A percentile compares a stretch with the other conserved stretches of the same genome.
Evolutionary conservation across 768 basidiomycete species (phyloP).

Genomic region (Gautieria morchelliformis): DNA sequence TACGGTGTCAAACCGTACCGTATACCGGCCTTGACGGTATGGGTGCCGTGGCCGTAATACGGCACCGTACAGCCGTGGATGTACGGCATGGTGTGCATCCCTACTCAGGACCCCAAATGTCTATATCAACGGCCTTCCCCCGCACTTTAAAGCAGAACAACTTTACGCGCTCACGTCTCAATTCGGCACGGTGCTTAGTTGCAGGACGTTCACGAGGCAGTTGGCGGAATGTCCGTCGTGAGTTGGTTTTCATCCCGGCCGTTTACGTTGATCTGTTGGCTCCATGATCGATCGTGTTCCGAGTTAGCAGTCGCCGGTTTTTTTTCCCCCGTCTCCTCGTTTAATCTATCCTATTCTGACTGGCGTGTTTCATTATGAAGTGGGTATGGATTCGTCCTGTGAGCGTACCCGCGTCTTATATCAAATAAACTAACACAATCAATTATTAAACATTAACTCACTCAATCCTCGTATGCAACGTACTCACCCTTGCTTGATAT

Average conservation of each 20-base stretch:
- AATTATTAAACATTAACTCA: too few species aligned
- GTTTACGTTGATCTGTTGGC: neutral
- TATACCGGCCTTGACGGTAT: too few species aligned
- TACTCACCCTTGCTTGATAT: neutral
- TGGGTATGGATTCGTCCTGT: slow-evolving; percentile 76
- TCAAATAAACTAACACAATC: too few species aligned
- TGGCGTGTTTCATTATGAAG: slow-evolving; percentile 22
- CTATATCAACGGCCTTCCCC: slow-evolving; percentile 82
- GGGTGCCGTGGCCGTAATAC: too few species aligned
- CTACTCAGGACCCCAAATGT: slow-evolving; percentile 83
- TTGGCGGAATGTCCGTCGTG: slow-evolving; percentile 60
- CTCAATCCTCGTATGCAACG: neutral
- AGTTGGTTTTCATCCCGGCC: slow-evolving; percentile 11
- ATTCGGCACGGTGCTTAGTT: slow-evolving; percentile 69
- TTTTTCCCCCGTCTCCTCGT: too few species aligned
- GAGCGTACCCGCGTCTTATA: slow-evolving; percentile 20
- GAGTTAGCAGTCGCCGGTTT: too few species aligned
- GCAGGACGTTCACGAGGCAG: slow-evolving; percentile 76
- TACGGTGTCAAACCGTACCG: too few species aligned
- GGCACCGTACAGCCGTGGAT: too few species aligned
- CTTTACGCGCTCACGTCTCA: slow-evolving; percentile 60
- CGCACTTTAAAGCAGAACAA: slow-evolving; percentile 74
- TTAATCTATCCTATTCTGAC: neutral
- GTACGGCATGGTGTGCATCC: too few species aligned
- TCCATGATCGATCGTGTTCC: too few species aligned